A percentile compares a stretch with the other conserved stretches of the same genome.
Evolutionary conservation across 331 rosid genomes (phyloP).

Genomic region (Malus hybrid): DNA sequence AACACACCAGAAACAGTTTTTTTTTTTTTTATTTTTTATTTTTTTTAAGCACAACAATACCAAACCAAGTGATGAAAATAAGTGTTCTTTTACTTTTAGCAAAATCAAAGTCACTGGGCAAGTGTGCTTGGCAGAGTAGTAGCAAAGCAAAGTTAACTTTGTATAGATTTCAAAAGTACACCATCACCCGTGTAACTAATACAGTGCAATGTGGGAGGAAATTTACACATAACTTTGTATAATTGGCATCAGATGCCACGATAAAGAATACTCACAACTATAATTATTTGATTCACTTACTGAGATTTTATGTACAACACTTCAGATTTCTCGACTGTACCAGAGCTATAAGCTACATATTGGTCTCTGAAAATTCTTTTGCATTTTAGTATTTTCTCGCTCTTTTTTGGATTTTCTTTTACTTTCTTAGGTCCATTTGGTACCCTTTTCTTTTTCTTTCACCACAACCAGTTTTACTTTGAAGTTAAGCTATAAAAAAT

Average conservation of each 20-base stretch:
- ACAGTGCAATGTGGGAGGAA: no score
- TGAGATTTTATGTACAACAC: not conserved
- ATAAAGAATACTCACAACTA: no score
- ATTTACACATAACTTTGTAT: no score
- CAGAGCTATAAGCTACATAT: not conserved
- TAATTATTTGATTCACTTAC: not conserved
- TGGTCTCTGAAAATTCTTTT: not conserved
- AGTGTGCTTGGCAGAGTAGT: not conserved
- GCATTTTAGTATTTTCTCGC: not conserved
- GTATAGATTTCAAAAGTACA: not conserved
- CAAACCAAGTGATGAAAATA: not conserved
- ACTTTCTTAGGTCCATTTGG: not conserved
- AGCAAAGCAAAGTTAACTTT: not conserved
- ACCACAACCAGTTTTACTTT: no score
- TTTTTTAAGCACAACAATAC: no score
- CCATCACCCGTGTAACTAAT: accelerated
- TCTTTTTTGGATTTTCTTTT: not conserved
- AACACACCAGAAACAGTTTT: no score
- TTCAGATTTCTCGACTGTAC: not conserved
- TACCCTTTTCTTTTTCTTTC: no score
- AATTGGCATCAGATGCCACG: accelerated
- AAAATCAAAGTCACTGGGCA: not conserved
- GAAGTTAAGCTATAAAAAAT: no score
- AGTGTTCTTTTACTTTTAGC: not conserved
- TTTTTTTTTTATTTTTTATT: no score